phyloP scores from a whole-genome alignment of 495 filamentous ascomycete genomes.

The Letharia columbiana region DNA sequence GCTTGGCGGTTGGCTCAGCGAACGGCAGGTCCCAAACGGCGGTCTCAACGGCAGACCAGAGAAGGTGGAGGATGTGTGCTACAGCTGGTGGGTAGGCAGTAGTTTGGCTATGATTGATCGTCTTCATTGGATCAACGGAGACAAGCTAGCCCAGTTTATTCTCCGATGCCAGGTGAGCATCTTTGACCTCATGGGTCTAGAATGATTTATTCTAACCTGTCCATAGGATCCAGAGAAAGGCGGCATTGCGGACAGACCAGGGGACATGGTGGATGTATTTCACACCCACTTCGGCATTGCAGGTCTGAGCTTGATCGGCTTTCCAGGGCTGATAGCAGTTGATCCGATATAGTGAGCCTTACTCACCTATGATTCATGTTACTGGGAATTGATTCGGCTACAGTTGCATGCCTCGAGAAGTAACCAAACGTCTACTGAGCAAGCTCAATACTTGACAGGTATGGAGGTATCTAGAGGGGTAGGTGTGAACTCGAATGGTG shows the following conservation, averaged over 20 bases:
- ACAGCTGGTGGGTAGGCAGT: slow-evolving; percentile 94
- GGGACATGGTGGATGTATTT: slow-evolving; percentile 94
- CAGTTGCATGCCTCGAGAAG: slow-evolving; percentile 67
- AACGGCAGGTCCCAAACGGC: slow-evolving; percentile 77
- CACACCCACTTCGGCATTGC: slow-evolving; percentile 87
- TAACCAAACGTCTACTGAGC: slow-evolving; percentile 30
- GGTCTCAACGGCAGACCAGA: slow-evolving; percentile 92
- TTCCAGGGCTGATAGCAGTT: slow-evolving; percentile 66
- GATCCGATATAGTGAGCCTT: slow-evolving; percentile 75
- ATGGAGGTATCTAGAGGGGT: neutral
- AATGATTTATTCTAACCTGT: slow-evolving; percentile 21
- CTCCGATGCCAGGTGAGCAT: slow-evolving; percentile 61
- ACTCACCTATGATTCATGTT: neutral
- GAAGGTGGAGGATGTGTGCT: slow-evolving; percentile 94
- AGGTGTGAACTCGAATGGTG: neutral
- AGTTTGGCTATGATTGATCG: slow-evolving; percentile 83
- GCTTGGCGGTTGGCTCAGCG: slow-evolving; percentile 83
- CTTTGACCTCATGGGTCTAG: neutral
- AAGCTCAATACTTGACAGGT: neutral
- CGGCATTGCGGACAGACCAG: slow-evolving; percentile 83
- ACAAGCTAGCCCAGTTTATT: slow-evolving; percentile 71
- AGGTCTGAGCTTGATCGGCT: slow-evolving; percentile 73
- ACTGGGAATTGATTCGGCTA: slow-evolving; percentile 14
- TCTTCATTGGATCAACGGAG: slow-evolving; percentile 81
- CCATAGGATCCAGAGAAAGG: slow-evolving; percentile 68